Conservation (phyloP, 1,284 basidiomycete species). For the Sanghuangporus weigelae region DNA sequence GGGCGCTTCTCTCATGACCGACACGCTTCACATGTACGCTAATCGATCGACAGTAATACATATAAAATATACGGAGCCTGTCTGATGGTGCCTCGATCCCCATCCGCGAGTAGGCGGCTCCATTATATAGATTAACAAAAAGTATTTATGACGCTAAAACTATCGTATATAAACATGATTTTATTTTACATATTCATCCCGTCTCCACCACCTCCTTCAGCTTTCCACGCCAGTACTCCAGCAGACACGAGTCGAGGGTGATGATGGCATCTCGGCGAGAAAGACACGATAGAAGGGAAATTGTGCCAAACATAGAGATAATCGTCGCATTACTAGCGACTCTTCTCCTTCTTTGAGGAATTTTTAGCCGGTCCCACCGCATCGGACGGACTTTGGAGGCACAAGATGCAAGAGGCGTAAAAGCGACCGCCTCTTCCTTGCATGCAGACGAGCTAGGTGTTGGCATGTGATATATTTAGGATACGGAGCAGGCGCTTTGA, state of each 20-base stretch:
- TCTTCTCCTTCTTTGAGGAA: background rate
- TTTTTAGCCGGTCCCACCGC: background rate
- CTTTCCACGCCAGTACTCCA: background rate
- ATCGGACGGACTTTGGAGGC: background rate
- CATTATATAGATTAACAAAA: background rate
- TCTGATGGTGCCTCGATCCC: constrained; percentile 2
- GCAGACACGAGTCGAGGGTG: background rate
- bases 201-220: background rate
- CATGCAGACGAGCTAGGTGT: background rate
- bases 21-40: background rate
- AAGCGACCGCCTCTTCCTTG: background rate
- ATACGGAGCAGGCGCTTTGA: background rate
- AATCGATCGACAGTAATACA: constrained; percentile 2
- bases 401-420: background rate
- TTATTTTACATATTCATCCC: background rate
- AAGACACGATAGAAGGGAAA: background rate
- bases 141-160: background rate
- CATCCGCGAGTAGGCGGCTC: background rate
- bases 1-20: background rate
- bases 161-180: background rate
- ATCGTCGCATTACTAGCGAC: constrained; percentile 3
- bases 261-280: background rate
- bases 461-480: background rate
- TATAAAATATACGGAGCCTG: background rate
- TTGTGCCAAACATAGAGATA: constrained; percentile 4